Evolutionary conservation across 2,329 filamentous ascomycete species (phyloP), one percentile per base, ranked within the genome.

Genomic region (Corinectria fuckeliana): DNA sequence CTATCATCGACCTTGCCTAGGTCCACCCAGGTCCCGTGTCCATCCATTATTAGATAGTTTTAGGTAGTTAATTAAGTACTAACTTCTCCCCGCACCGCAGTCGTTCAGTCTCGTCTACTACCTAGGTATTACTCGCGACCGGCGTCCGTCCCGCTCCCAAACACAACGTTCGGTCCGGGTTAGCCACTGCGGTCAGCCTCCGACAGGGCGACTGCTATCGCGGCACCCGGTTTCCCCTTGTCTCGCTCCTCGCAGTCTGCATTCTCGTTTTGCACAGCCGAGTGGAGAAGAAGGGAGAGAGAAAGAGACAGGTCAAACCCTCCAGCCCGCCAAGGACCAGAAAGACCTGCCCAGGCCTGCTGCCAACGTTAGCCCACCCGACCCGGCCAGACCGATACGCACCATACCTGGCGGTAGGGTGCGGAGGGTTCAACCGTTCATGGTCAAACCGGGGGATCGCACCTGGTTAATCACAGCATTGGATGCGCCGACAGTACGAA

Each of bases 161-260:
- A 49, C 45, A 39, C 39, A 20, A 51, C 39, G 49, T 23, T 49
- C 38, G 26, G 18, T 28, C 44, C 36, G 28, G 50, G 39, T 16
- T 52, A 49, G 49, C 34, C 49, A 52, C 34, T 48, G 56, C 44
- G 54, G 30, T 39, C 56, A 49, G 23, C 56, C 18, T 42, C 50
- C 56, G 50, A 34, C 36, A n/a, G 42, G 55, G 44, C 34, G 42
- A 20, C 42, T 58, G 49, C 25, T 45, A 48, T 48, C 32, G 49
- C 41, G 49, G 20, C 55, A 18, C 32, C 47, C 28, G 25, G 49
- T 23, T 52, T 39, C 16, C 18, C 21, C 41, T 51, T 38, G 21
- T 41, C 51, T 50, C 45, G 32, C 14, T n/a, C 9, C 18, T 28
- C 3, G 25, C n/a, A n/a, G n/a, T n/a, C n/a, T n/a, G n/a, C n/a